A percentile compares a stretch with the other conserved stretches of the same genome.
phyloP scores from a whole-genome alignment of 2,329 filamentous ascomycete genomes.

The Pestalotiopsis sp. region DNA sequence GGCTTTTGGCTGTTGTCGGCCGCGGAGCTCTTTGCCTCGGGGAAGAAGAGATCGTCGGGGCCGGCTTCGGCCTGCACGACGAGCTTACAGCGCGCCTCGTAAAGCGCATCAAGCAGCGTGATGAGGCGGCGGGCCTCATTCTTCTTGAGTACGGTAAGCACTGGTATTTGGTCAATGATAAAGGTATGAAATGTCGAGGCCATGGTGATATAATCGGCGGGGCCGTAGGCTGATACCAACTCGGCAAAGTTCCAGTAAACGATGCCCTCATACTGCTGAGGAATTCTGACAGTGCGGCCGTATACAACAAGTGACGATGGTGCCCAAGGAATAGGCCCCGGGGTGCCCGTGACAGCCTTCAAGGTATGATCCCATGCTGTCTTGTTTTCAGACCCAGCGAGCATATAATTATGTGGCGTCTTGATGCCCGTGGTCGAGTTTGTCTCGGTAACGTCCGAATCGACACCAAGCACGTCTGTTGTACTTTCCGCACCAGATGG shows the following conservation, averaged over 20 bases:
- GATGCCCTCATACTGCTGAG: constrained; percentile 57
- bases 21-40: constrained; percentile 47
- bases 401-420: constrained; percentile 32
- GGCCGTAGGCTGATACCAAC: constrained; percentile 71
- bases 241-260: constrained; percentile 70
- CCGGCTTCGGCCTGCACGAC: constrained; percentile 67
- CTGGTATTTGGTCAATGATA: constrained; percentile 70
- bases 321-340: constrained; percentile 38
- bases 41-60: constrained; percentile 79
- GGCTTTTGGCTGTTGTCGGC: constrained; percentile 25
- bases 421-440: constrained; percentile 11
- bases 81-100: constrained; percentile 80
- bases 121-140: constrained; percentile 83
- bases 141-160: constrained; percentile 69
- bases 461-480: constrained; percentile 4
- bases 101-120: constrained; percentile 77
- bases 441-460: constrained; percentile 2
- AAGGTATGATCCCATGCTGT: constrained; percentile 28
- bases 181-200: constrained; percentile 80
- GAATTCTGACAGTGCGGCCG: constrained; percentile 63
- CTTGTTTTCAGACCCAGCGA: constrained; percentile 26
- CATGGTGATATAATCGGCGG: constrained; percentile 82
- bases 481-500: not conserved
- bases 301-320: constrained; percentile 56
- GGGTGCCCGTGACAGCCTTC: constrained; percentile 12